phyloP scores from a whole-genome alignment of 352 stramenopile genomes.

The Aphanomyces astaci region DNA sequence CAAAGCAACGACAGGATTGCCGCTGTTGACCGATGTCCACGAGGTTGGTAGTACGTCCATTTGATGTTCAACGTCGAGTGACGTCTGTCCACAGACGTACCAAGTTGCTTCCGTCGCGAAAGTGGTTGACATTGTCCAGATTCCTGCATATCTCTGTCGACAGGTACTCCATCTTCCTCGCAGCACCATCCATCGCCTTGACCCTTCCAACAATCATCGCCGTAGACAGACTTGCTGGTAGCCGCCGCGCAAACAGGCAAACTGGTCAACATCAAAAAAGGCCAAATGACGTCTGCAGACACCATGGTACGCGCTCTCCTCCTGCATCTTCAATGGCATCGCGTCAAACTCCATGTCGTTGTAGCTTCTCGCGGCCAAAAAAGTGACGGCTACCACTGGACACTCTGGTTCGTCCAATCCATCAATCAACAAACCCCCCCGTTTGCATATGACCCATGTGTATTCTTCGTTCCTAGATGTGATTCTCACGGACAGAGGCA shows the following conservation, averaged over 20 bases:
- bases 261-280: constrained; percentile 85
- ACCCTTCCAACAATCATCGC: no score
- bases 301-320: constrained; percentile 48
- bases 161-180: constrained; percentile 23
- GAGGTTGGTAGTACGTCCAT: constrained; percentile 23
- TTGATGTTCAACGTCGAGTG: background rate
- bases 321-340: no score
- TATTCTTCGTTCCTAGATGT: constrained; percentile 33
- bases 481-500: constrained; percentile 80
- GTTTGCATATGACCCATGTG: background rate
- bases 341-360: background rate
- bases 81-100: constrained; percentile 37
- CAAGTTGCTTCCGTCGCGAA: constrained; percentile 59
- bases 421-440: no score
- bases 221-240: constrained; percentile 73
- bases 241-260: constrained; percentile 59
- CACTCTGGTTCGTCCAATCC: constrained; percentile 37
- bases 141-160: constrained; percentile 83
- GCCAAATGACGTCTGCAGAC: constrained; percentile 77
- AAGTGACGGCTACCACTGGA: constrained; percentile 48
- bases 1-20: constrained; percentile 57
- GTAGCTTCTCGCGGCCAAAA: constrained; percentile 68
- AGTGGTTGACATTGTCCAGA: constrained; percentile 79
- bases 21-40: constrained; percentile 80
- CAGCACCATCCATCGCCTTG: no score